Conservation (phyloP, 108 stramenopile genomes). For the Cyclotella choctawhatcheeana region DNA sequence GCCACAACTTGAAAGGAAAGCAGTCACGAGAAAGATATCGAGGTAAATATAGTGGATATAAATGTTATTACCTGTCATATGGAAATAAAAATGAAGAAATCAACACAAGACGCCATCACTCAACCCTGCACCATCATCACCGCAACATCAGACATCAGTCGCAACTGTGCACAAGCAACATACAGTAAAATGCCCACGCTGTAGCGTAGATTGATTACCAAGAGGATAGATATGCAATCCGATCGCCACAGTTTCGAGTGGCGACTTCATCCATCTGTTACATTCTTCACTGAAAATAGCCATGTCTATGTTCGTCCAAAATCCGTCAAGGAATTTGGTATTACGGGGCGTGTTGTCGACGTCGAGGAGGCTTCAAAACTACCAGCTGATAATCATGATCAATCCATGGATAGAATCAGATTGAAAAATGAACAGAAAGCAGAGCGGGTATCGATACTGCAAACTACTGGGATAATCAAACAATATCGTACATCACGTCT, state of each 20-base stretch:
- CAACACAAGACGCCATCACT: too few relatives aligned
- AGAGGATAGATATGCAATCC: neutral
- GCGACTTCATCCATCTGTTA: conserved; percentile 19
- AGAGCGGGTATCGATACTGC: neutral
- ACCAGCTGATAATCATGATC: neutral
- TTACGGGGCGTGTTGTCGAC: conserved; percentile 36
- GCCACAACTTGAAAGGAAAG: too few relatives aligned
- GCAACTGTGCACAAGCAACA: too few relatives aligned
- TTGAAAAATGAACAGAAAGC: too few relatives aligned
- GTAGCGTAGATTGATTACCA: neutral
- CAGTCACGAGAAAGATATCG: too few relatives aligned
- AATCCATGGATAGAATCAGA: too few relatives aligned
- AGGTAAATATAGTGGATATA: too few relatives aligned
- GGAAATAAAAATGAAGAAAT: too few relatives aligned
- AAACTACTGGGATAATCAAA: conserved; percentile 12
- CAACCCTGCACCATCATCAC: too few relatives aligned
- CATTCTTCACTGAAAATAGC: conserved; percentile 1
- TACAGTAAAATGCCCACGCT: too few relatives aligned
- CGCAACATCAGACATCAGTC: too few relatives aligned
- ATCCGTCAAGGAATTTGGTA: conserved; percentile 53
- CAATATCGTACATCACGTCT: conserved; percentile 25
- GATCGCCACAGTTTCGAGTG: conserved; percentile 1
- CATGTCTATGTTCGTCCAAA: conserved; percentile 57
- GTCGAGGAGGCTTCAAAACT: neutral
- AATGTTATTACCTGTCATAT: too few relatives aligned